These are phyloP conservation scores for Bacidia gigantensis DNA, from an alignment of 495 filamentous ascomycete genomes.

Conservation along the genomic window DNA sequence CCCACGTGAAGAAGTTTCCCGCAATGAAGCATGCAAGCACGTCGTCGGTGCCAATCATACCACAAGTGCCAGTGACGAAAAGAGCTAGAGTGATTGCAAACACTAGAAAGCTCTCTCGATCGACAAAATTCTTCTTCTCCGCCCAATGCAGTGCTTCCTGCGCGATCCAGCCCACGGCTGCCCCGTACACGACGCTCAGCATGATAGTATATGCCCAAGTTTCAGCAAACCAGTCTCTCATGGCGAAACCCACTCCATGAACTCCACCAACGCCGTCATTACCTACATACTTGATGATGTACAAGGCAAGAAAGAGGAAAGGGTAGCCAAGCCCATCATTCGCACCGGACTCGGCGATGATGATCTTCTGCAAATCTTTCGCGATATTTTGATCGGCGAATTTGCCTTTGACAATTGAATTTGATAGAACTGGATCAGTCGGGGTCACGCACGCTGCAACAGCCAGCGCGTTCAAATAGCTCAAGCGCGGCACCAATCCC, in stretches of 20 bases:
- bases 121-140: constrained; percentile 68
- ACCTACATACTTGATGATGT: constrained; percentile 57
- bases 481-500: constrained; percentile 59
- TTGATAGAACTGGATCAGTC: constrained; percentile 81
- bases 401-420: constrained; percentile 84
- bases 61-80: constrained; percentile 63
- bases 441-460: constrained; percentile 79
- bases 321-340: constrained; percentile 94
- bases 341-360: constrained; percentile 79
- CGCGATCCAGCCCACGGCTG: constrained; percentile 62
- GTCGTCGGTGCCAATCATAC: constrained; percentile 83
- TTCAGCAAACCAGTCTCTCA: constrained; percentile 75
- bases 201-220: constrained; percentile 77
- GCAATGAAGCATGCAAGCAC: constrained; percentile 89
- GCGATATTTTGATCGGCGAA: constrained; percentile 87
- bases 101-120: constrained; percentile 80
- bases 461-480: constrained; percentile 63
- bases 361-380: constrained; percentile 66
- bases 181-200: constrained; percentile 66
- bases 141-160: constrained; percentile 75
- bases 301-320: constrained; percentile 75
- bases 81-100: constrained; percentile 75
- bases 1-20: constrained; percentile 81
- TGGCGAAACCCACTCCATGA: constrained; percentile 49
- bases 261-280: constrained; percentile 42